A percentile compares a stretch with the other conserved stretches of the same genome.
phyloP scores from a whole-genome alignment of 2,329 filamentous ascomycete species.

The Neofusicoccum kwambonambiense region DNA sequence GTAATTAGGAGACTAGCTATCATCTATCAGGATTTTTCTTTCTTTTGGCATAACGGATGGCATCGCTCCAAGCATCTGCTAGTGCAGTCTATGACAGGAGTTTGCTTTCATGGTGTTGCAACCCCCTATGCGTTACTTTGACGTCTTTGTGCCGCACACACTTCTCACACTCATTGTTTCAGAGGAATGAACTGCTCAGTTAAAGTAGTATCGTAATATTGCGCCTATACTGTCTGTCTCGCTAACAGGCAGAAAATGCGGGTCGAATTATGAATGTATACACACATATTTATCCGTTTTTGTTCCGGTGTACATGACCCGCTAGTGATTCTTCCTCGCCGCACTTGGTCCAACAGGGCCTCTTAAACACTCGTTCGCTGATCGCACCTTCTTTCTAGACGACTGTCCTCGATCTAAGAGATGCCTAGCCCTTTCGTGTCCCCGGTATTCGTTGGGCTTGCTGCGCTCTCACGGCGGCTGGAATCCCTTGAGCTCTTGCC shows the following conservation, averaged over 20 bases:
- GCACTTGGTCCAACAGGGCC: no score
- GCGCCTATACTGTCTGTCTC: background rate
- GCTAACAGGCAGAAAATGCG: background rate
- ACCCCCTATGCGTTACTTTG: no score
- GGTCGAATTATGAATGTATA: background rate
- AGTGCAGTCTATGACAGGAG: no score
- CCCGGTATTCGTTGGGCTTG: constrained; percentile 3
- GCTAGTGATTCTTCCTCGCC: background rate
- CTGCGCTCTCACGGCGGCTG: constrained; percentile 15
- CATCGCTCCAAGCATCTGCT: no score
- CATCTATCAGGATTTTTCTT: no score
- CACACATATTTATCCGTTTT: background rate
- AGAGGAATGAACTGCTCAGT: background rate
- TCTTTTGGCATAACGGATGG: no score
- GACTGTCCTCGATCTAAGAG: background rate
- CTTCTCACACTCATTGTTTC: background rate
- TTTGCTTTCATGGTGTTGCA: no score
- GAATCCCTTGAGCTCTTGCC: constrained; percentile 23
- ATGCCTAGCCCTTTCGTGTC: constrained; percentile 14
- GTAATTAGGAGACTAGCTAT: no score
- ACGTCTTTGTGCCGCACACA: no score
- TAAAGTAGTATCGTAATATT: background rate
- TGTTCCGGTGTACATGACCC: background rate
- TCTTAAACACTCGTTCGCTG: background rate
- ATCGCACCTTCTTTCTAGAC: no score